phyloP scores from a whole-genome alignment of 768 basidiomycete genomes.

The Suillus paluster region DNA sequence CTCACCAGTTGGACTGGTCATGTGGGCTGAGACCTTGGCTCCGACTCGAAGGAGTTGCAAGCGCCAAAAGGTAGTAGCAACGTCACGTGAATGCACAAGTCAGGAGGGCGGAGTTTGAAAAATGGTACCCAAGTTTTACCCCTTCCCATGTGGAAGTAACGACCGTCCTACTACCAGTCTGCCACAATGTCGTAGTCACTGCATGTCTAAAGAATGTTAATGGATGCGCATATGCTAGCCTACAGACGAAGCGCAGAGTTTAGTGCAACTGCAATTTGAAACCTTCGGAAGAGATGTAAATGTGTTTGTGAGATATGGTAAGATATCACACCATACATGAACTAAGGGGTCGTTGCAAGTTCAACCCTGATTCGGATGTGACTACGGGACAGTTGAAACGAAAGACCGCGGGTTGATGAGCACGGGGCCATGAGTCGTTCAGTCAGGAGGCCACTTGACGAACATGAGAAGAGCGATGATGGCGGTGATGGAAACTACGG shows the following conservation, averaged over 20 bases:
- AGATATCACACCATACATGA: not conserved
- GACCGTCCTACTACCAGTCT: too few relatives aligned
- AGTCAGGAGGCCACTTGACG: not conserved
- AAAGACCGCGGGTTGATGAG: not conserved
- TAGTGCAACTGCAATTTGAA: constrained; percentile 46
- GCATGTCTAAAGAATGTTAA: not conserved
- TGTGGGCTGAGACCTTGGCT: too few relatives aligned
- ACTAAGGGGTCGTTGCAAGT: not conserved
- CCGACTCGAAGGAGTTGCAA: too few relatives aligned
- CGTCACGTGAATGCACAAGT: too few relatives aligned
- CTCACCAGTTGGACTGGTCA: too few relatives aligned
- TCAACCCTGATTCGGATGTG: not conserved
- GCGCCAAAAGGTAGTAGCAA: too few relatives aligned
- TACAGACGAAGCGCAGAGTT: constrained; percentile 48
- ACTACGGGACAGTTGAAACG: not conserved
- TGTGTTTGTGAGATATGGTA: too few relatives aligned
- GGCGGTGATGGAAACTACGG: not conserved
- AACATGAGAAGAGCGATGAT: not conserved
- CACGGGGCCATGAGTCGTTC: not conserved
- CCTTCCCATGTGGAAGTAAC: too few relatives aligned
- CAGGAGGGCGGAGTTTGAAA: too few relatives aligned
- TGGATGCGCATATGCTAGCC: constrained; percentile 23
- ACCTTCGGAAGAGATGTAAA: constrained; percentile 39
- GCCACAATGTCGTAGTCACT: not conserved
- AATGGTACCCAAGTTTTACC: too few relatives aligned